A percentile compares a stretch with the other conserved stretches of the same genome.
Evolutionary conservation across 2,329 filamentous ascomycete species (phyloP).

Genomic region (Aspergillus pseudonomiae): DNA sequence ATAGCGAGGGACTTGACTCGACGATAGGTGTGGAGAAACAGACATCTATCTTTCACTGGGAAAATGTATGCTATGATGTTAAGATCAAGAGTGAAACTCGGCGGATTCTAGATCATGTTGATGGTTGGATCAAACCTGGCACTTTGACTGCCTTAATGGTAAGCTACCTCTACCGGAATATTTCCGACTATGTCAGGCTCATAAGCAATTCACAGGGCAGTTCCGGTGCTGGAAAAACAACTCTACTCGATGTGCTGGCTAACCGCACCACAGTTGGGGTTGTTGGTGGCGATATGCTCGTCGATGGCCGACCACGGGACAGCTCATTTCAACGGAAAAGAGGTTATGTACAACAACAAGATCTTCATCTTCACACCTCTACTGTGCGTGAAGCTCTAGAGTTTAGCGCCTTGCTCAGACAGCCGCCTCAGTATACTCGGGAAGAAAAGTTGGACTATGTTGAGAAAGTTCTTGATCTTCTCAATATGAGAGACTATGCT

Average conservation of each 20-base stretch:
- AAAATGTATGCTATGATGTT: conserved; percentile 76
- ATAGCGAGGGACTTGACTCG: not conserved
- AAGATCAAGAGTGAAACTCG: conserved; percentile 73
- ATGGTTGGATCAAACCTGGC: conserved; percentile 57
- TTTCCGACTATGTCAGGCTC: not conserved
- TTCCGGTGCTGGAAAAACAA: conserved; percentile 63
- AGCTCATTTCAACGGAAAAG: conserved; percentile 61
- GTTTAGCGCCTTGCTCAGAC: conserved; percentile 83
- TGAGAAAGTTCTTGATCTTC: conserved; percentile 70
- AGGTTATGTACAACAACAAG: conserved; percentile 69
- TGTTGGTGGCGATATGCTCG: conserved; percentile 65
- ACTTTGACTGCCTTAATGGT: conserved; percentile 57
- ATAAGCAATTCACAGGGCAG: conserved; percentile 46
- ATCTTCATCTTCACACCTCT: conserved; percentile 77
- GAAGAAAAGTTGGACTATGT: conserved; percentile 82
- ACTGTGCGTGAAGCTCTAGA: conserved; percentile 84
- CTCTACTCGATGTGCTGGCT: conserved; percentile 59
- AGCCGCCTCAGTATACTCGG: conserved; percentile 69
- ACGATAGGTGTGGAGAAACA: conserved; percentile 43
- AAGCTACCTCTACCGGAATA: not conserved
- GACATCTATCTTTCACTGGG: conserved; percentile 80
- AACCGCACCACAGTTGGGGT: conserved; percentile 62
- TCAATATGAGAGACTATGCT: conserved; percentile 88
- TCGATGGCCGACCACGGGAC: conserved; percentile 61
- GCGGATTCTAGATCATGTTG: conserved; percentile 58